Percentiles rank a stretch among this genome's conserved stretches.
Conservation (phyloP, 2,329 filamentous ascomycete genomes). For the Bipolaris sorokiniana region DNA sequence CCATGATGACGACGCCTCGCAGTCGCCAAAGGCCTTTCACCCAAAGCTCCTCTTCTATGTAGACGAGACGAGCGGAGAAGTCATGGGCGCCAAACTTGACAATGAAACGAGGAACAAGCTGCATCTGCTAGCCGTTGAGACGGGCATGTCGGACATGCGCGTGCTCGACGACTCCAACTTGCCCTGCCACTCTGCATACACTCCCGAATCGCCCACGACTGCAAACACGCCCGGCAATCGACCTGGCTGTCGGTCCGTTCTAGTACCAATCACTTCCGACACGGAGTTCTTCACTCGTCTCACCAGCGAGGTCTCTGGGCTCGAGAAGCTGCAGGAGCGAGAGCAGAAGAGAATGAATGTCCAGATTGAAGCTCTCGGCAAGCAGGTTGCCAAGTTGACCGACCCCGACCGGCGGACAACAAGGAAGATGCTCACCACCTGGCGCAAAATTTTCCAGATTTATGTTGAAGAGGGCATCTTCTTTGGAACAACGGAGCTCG, state of each 20-base stretch:
- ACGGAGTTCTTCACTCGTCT: slow-evolving; percentile 80
- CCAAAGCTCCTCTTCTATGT: slow-evolving; percentile 75
- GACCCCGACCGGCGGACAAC: slow-evolving; percentile 68
- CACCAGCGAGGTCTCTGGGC: slow-evolving; percentile 70
- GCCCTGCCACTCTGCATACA: slow-evolving; percentile 12
- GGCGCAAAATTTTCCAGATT: slow-evolving; percentile 81
- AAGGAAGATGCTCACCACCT: slow-evolving; percentile 70
- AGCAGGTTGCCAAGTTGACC: slow-evolving; percentile 68
- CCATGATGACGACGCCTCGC: slow-evolving; percentile 7
- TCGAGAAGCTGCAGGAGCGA: slow-evolving; percentile 70
- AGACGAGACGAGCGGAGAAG: slow-evolving; percentile 68
- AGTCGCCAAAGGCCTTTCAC: slow-evolving; percentile 54
- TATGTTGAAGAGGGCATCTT: slow-evolving; percentile 83
- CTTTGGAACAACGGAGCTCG: slow-evolving; percentile 76
- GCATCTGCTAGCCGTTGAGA: slow-evolving; percentile 62
- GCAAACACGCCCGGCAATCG: slow-evolving; percentile 12
- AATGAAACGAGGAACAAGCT: slow-evolving; percentile 69
- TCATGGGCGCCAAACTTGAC: slow-evolving; percentile 71
- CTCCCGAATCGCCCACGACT: background rate
- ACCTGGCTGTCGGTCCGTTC: slow-evolving; percentile 58
- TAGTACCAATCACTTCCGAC: slow-evolving; percentile 78
- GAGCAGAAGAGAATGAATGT: slow-evolving; percentile 69
- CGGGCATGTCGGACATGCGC: slow-evolving; percentile 51
- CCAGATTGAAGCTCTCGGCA: slow-evolving; percentile 69
- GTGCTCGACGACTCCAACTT: slow-evolving; percentile 39